Evolutionary conservation across 306 rosid genomes (phyloP).

Genomic region (Vigna unguiculata): DNA sequence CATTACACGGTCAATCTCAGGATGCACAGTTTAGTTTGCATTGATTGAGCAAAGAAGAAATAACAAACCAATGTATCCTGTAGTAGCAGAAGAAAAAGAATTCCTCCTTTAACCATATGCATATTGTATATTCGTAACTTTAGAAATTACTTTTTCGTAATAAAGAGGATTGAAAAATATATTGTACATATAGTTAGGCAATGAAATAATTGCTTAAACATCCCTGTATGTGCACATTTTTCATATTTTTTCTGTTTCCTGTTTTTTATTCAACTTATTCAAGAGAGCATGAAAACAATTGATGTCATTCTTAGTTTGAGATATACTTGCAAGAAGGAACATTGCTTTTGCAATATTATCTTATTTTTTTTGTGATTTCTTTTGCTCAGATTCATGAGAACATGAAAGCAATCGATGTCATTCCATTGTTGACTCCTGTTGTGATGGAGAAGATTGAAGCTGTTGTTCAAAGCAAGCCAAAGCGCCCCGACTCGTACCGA

Average conservation of each 20-base stretch:
- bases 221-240: background rate
- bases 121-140: background rate
- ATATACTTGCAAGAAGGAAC: background rate
- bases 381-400: slow-evolving; percentile 81
- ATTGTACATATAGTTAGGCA: background rate
- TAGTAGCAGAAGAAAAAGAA: background rate
- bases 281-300: background rate
- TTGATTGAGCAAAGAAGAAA: background rate
- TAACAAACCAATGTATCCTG: background rate
- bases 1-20: background rate
- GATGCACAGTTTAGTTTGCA: background rate
- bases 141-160: background rate
- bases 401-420: slow-evolving; percentile 91
- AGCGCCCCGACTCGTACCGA: slow-evolving; percentile 87
- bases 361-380: slow-evolving; percentile 8
- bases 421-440: slow-evolving; percentile 83
- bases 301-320: slow-evolving; percentile 11
- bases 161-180: background rate
- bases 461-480: slow-evolving; percentile 89
- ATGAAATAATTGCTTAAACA: background rate
- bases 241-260: background rate
- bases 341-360: slow-evolving; percentile 12
- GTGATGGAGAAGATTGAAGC: slow-evolving; percentile 96
- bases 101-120: background rate
- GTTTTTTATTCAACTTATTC: background rate